Conservation (phyloP, 1,139 yeast genomes). For the Yamadazyma songkhlaensis region DNA sequence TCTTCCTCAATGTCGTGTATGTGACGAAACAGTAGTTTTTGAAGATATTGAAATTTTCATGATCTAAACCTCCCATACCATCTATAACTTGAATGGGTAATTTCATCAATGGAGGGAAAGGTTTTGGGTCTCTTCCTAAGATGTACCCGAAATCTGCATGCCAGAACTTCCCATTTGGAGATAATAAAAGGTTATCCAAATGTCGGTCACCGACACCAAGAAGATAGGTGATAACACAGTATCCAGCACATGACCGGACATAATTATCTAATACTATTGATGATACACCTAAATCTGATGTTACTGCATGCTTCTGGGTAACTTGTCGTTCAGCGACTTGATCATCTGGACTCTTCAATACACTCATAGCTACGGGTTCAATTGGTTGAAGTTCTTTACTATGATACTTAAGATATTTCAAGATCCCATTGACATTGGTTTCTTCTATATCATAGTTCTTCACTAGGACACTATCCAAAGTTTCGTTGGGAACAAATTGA, state of each 20-base stretch:
- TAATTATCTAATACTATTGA: constrained; percentile 86
- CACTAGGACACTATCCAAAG: constrained; percentile 77
- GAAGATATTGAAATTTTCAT: constrained; percentile 81
- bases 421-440: constrained; percentile 49
- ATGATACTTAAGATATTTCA: constrained; percentile 65
- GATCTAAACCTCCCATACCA: constrained; percentile 93
- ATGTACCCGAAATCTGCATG: constrained; percentile 98
- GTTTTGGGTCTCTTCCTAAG: constrained; percentile 94
- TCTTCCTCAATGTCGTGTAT: constrained; percentile 83
- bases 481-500: constrained; percentile 89
- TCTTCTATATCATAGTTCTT: constrained; percentile 35
- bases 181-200: constrained; percentile 75
- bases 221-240: constrained; percentile 92
- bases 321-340: constrained; percentile 7
- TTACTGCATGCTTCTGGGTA: constrained; percentile 29
- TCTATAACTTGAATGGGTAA: constrained; percentile 95
- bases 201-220: constrained; percentile 98
- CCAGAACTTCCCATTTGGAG: constrained; percentile 82
- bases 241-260: constrained; percentile 95
- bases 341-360: constrained; percentile 14
- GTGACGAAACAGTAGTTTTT: constrained; percentile 94
- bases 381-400: constrained; percentile 43
- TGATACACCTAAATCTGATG: constrained; percentile 69
- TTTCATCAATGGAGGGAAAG: constrained; percentile 98
- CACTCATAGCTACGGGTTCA: constrained; percentile 31